Percentiles rank a stretch among this genome's conserved stretches.
Conservation (phyloP, 345 rosid species). For the Aegle marmelos region DNA sequence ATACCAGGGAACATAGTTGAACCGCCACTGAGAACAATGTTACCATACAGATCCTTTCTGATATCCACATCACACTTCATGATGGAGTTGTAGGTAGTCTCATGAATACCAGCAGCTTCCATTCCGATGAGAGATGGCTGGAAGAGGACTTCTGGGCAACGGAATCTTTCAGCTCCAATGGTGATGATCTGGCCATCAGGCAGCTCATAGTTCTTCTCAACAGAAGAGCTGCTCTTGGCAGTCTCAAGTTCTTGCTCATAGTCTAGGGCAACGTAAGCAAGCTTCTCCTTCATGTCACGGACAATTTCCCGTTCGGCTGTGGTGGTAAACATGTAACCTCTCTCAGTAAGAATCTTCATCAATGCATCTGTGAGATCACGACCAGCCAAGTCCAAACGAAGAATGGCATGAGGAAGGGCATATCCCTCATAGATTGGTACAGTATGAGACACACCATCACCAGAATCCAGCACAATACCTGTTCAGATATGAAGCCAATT, state of each 20-base stretch:
- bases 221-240: constrained; percentile 60
- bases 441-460: constrained; percentile 70
- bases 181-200: constrained; percentile 65
- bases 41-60: constrained; percentile 61
- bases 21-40: constrained; percentile 62
- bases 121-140: constrained; percentile 65
- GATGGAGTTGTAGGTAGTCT: constrained; percentile 62
- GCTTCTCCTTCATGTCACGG: constrained; percentile 71
- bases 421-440: constrained; percentile 66
- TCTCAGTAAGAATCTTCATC: constrained; percentile 63
- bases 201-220: constrained; percentile 62
- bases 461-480: constrained; percentile 76
- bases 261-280: constrained; percentile 61
- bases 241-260: constrained; percentile 61
- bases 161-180: constrained; percentile 68
- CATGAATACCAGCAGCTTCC: constrained; percentile 69
- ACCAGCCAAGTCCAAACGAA: constrained; percentile 60
- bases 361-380: constrained; percentile 64
- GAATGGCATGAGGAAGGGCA: constrained; percentile 63
- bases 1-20: constrained; percentile 63
- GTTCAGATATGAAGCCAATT: neutral
- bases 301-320: constrained; percentile 73
- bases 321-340: constrained; percentile 71
- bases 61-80: constrained; percentile 70
- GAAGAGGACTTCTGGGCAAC: constrained; percentile 67